These are phyloP conservation scores for Fraxinus floribunda DNA, from an alignment of 305 asterid genomes.

Conservation along the genomic window DNA sequence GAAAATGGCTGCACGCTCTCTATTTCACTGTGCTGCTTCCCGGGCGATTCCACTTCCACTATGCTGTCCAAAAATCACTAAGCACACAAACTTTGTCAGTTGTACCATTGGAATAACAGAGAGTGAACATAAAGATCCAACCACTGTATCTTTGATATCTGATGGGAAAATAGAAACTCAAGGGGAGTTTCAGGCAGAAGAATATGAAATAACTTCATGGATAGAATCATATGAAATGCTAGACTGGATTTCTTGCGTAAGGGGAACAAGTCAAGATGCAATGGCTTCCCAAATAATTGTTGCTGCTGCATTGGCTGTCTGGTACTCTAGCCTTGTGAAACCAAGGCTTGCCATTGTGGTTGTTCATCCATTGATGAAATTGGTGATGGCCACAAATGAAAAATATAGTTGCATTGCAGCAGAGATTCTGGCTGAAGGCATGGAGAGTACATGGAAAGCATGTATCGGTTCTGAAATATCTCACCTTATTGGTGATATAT, in stretches of 20 bases:
- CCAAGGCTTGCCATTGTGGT: constrained; percentile 55
- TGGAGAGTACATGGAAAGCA: constrained; percentile 90
- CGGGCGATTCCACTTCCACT: constrained; percentile 80
- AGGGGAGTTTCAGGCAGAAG: constrained; percentile 48
- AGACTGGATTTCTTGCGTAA: constrained; percentile 93
- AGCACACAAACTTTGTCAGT: constrained; percentile 27
- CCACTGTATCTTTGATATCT: constrained; percentile 28
- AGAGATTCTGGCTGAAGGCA: constrained; percentile 96
- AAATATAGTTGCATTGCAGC: constrained; percentile 88
- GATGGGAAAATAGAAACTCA: constrained; percentile 34
- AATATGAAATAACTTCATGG: constrained; percentile 71
- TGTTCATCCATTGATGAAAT: constrained; percentile 73
- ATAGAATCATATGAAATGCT: constrained; percentile 85
- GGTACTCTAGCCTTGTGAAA: constrained; percentile 95
- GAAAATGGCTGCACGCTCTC: constrained; percentile 96
- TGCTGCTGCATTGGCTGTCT: constrained; percentile 93
- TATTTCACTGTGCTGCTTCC: constrained; percentile 97
- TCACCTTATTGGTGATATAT: constrained; percentile 77
- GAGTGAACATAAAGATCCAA: constrained; percentile 36
- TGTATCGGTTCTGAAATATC: constrained; percentile 78
- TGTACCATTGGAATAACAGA: constrained; percentile 40
- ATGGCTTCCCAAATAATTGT: constrained; percentile 92
- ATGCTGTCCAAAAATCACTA: constrained; percentile 40
- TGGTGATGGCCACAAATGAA: constrained; percentile 89
- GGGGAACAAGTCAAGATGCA: constrained; percentile 93